These are phyloP conservation scores for Termitomyces sp. DNA, from an alignment of 1,284 basidiomycete genomes.

Conservation along the genomic window DNA sequence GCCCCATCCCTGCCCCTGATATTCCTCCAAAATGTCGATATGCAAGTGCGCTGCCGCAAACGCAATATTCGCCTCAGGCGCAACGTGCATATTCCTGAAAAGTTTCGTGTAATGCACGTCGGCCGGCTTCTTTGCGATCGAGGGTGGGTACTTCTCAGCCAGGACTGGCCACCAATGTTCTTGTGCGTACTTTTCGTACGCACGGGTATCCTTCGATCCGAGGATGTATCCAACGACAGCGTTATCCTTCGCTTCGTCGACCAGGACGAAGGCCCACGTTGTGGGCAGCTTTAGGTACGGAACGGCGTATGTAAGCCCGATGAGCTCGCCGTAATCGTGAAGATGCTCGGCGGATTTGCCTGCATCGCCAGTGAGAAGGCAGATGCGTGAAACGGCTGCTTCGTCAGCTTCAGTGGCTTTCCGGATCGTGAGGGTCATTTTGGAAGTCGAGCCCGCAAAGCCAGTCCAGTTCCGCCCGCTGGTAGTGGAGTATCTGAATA, in stretches of 20 bases:
- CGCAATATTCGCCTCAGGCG: slow-evolving; percentile 42
- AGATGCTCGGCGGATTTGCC: slow-evolving; percentile 58
- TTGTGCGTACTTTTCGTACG: slow-evolving; percentile 46
- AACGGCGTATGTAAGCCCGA: slow-evolving; percentile 64
- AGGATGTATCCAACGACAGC: slow-evolving; percentile 61
- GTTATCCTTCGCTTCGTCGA: slow-evolving; percentile 38
- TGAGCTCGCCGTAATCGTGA: slow-evolving; percentile 59
- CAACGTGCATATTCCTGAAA: slow-evolving; percentile 44
- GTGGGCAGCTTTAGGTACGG: slow-evolving; percentile 66
- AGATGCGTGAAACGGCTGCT: slow-evolving; percentile 58
- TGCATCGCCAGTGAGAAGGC: slow-evolving; percentile 67
- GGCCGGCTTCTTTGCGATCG: slow-evolving; percentile 35
- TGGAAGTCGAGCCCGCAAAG: background rate
- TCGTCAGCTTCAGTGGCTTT: slow-evolving; percentile 51
- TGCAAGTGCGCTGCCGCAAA: slow-evolving; percentile 65
- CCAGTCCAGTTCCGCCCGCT: background rate
- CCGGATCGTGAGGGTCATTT: slow-evolving; percentile 48
- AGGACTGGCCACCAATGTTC: slow-evolving; percentile 57
- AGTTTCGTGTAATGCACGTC: slow-evolving; percentile 48
- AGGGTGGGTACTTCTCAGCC: slow-evolving; percentile 46
- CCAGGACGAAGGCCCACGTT: slow-evolving; percentile 70
- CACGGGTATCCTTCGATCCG: slow-evolving; percentile 54
- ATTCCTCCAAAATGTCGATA: slow-evolving; percentile 57
- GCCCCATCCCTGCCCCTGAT: slow-evolving; percentile 62
- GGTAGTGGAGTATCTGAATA: background rate